These are phyloP conservation scores for Trichothecium sympodiale DNA, from an alignment of 2,329 filamentous ascomycete genomes.

Conservation along the genomic window DNA sequence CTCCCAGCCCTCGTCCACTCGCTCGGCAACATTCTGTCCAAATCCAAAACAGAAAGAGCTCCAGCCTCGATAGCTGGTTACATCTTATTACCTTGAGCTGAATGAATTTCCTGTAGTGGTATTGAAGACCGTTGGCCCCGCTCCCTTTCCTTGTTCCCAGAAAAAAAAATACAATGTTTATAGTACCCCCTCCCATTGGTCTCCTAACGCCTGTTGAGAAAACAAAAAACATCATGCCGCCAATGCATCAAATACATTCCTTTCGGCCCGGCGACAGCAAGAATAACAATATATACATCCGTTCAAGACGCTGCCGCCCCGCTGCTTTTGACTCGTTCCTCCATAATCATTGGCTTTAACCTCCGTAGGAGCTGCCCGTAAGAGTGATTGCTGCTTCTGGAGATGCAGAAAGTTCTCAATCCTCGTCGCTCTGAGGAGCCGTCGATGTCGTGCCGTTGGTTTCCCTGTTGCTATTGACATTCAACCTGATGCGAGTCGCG, in stretches of 20 bases:
- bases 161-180: background rate
- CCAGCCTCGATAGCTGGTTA: too few species aligned
- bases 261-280: background rate
- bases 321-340: background rate
- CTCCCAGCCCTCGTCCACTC: too few species aligned
- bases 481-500: constrained; percentile 61
- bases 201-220: background rate
- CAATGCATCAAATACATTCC: too few species aligned
- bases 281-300: constrained; percentile 2
- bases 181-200: background rate
- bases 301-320: constrained; percentile 11
- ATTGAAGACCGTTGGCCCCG: too few species aligned
- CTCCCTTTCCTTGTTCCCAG: too few species aligned
- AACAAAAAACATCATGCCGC: background rate
- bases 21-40: too few species aligned
- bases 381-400: background rate
- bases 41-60: too few species aligned
- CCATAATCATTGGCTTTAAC: background rate
- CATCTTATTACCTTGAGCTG: too few species aligned
- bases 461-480: constrained; percentile 27
- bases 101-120: too few species aligned
- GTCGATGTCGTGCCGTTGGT: constrained; percentile 24
- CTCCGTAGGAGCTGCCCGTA: too few species aligned
- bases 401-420: constrained; percentile 19
- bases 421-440: constrained; percentile 40